A percentile compares a stretch with the other conserved stretches of the same genome.
These are phyloP conservation scores for Crithidia mellificae DNA, from an alignment of 208 protist genomes.

Conservation along the genomic window DNA sequence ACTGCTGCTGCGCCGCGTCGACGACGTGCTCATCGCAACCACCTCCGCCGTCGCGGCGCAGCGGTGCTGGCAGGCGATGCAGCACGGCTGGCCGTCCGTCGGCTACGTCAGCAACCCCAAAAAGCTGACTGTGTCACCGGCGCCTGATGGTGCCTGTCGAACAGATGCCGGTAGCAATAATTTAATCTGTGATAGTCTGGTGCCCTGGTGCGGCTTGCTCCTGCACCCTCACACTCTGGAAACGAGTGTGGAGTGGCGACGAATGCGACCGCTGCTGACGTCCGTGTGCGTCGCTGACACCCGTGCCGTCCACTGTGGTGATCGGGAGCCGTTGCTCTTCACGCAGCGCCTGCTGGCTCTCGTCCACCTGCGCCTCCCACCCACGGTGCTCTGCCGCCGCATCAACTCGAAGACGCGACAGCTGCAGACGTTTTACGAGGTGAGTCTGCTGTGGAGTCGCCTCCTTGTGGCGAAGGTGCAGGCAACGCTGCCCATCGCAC, in stretches of 20 bases:
- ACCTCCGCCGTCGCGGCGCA: conserved; percentile 50
- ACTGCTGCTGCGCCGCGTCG: conserved; percentile 68
- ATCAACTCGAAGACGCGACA: conserved; percentile 58
- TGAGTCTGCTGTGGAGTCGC: conserved; percentile 54
- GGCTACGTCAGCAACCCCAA: conserved; percentile 46
- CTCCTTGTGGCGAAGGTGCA: conserved; percentile 47
- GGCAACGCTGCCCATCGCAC: conserved; percentile 16
- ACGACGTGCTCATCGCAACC: conserved; percentile 75
- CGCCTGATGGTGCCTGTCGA: too few species aligned
- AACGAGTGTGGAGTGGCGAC: conserved; percentile 69
- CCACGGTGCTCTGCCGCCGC: conserved; percentile 50
- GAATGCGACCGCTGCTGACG: conserved; percentile 36
- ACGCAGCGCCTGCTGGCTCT: conserved; percentile 50
- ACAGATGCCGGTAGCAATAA: neutral
- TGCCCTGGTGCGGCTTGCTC: conserved; percentile 70
- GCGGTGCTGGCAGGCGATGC: conserved; percentile 46
- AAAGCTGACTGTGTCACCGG: conserved; percentile 17
- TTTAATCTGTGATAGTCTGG: neutral
- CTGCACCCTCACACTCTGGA: conserved; percentile 44
- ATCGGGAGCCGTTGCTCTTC: conserved; percentile 22
- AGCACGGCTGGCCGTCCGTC: conserved; percentile 51
- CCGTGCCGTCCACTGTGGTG: conserved; percentile 12
- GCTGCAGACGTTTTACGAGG: conserved; percentile 70
- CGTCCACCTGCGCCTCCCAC: conserved; percentile 44
- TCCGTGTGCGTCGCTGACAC: conserved; percentile 22